A percentile compares a stretch with the other conserved stretches of the same genome.
These are phyloP conservation scores for Ceratocystiopsis sp. DNA, from an alignment of 2,329 filamentous ascomycete species.

Conservation along the genomic window DNA sequence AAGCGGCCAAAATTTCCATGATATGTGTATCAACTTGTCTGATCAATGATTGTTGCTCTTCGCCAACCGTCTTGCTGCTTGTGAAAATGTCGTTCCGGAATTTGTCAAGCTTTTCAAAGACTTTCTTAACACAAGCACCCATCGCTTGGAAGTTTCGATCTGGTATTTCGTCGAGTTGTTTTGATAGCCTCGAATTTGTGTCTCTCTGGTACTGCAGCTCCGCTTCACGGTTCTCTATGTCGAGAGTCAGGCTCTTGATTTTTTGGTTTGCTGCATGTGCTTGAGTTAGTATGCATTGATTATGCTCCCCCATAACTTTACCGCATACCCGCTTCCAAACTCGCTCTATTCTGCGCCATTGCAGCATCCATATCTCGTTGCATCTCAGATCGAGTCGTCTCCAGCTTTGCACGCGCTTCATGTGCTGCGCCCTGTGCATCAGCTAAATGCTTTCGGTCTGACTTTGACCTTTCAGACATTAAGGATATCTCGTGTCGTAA, in stretches of 20 bases:
- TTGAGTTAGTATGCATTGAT: not conserved
- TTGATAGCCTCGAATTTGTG: not conserved
- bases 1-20: no score
- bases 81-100: not conserved
- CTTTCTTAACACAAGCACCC: constrained; percentile 4
- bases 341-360: constrained; percentile 3
- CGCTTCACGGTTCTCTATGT: constrained; percentile 3
- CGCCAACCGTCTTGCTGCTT: not conserved
- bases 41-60: no score
- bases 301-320: not conserved
- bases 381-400: constrained; percentile 17
- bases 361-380: constrained; percentile 9
- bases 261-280: constrained; percentile 3
- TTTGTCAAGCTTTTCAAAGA: constrained; percentile 3
- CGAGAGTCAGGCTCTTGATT: not conserved
- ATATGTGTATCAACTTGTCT: no score
- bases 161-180: constrained; percentile 4
- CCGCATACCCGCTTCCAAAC: not conserved
- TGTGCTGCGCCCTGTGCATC: constrained; percentile 14
- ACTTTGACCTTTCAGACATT: not conserved
- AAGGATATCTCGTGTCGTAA: constrained; percentile 14
- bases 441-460: constrained; percentile 16
- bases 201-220: constrained; percentile 1
- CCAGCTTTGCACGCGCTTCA: constrained; percentile 17
- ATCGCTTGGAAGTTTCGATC: constrained; percentile 8